phyloP scores from a whole-genome alignment of 768 basidiomycete genomes.

The Mycena rosella region DNA sequence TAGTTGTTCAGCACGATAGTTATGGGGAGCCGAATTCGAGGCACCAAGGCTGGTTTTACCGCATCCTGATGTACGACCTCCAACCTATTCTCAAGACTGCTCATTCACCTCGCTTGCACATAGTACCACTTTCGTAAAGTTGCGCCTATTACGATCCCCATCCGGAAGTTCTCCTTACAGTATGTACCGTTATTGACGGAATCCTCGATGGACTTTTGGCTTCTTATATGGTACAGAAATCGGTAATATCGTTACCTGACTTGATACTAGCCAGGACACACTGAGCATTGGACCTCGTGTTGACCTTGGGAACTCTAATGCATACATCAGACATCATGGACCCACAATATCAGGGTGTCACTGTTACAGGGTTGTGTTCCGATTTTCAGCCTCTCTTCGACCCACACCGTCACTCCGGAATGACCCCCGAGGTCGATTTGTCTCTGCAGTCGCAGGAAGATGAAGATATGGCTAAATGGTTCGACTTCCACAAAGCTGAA shows the following conservation, averaged over 20 bases:
- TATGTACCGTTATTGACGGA: too few species aligned
- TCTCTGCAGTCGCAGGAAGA: constrained; percentile 18
- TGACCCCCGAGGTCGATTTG: constrained; percentile 7
- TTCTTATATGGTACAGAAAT: too few species aligned
- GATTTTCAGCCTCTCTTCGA: constrained; percentile 3
- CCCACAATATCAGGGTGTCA: constrained; percentile 29
- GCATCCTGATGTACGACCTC: too few species aligned
- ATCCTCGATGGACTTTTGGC: too few species aligned
- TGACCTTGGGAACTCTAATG: background rate
- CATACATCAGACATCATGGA: constrained; percentile 9
- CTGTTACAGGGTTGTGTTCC: background rate
- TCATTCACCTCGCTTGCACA: too few species aligned
- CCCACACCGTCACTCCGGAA: constrained; percentile 4
- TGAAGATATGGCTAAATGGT: constrained; percentile 8
- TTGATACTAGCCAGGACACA: background rate
- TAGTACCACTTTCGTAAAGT: too few species aligned
- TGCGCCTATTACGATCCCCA: too few species aligned
- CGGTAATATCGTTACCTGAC: background rate
- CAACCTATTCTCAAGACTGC: too few species aligned
- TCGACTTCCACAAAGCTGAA: constrained; percentile 10
- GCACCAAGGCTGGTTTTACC: too few species aligned
- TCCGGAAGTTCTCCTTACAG: too few species aligned
- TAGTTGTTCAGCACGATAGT: too few species aligned
- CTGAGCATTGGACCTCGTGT: background rate
- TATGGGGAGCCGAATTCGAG: too few species aligned